Conservation (phyloP, 2,329 filamentous ascomycete species). For the Colletotrichum chlorophyti region DNA sequence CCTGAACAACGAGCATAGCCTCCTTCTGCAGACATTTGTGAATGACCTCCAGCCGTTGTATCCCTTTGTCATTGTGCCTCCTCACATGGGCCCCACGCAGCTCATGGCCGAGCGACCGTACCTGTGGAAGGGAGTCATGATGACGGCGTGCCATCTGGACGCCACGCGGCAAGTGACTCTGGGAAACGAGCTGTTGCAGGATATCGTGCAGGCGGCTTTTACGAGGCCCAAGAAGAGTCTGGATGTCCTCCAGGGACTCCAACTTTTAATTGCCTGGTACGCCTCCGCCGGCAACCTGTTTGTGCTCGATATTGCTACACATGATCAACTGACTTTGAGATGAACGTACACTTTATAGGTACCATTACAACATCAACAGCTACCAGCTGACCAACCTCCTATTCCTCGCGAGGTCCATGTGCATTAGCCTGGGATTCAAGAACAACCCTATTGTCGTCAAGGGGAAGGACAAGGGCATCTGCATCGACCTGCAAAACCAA, state of each 20-base stretch:
- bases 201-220: conserved; percentile 48
- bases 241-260: conserved; percentile 54
- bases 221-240: conserved; percentile 50
- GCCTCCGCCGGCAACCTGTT: too few species aligned
- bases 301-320: too few species aligned
- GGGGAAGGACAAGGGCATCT: conserved; percentile 18
- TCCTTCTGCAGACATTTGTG: conserved; percentile 45
- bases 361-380: conserved; percentile 55
- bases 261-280: conserved; percentile 54
- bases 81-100: conserved; percentile 41
- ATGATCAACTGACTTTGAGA: too few species aligned
- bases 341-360: too few species aligned
- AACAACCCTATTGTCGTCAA: conserved; percentile 34
- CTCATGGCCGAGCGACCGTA: conserved; percentile 48
- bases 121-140: conserved; percentile 58
- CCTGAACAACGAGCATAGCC: conserved; percentile 45
- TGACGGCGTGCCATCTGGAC: conserved; percentile 49
- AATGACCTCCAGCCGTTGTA: conserved; percentile 43
- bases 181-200: conserved; percentile 51
- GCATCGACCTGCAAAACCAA: conserved; percentile 5
- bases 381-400: conserved; percentile 57
- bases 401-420: conserved; percentile 55
- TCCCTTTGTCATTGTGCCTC: conserved; percentile 53
- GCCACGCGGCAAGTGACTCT: conserved; percentile 50
- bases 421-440: conserved; percentile 47